Base-by-base conservation (phyloP, 2,329 filamentous ascomycete genomes). In the Tolypocladium pustulatum region DNA sequence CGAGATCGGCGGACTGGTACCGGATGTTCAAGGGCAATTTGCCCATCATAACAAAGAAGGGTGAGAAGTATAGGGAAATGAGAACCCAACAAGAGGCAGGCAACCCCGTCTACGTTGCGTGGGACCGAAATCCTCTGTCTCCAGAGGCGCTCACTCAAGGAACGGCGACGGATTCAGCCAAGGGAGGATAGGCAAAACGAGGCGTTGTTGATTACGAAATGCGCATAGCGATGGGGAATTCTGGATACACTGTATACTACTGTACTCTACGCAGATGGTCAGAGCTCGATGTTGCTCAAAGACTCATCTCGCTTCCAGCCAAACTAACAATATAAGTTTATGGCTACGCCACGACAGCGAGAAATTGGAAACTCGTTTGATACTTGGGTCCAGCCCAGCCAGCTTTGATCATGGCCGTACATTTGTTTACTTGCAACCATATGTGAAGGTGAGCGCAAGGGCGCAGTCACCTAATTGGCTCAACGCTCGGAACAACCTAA, bases 51-150 rank as follows among this genome's bases (percentile, higher is more conserved):
- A 85, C 79, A 57, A 65, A 76, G 15, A 68, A 75, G 57, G 90
- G 91, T 9, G 78, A 81, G 51, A 61, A 69, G 55, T 88, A 81
- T 71, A 82, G 90, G 60, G 66, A 76, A 57, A 60, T 73, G 62
- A 75, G 86, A 68, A 80, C 85, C 58, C 65, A 76, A 66, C 66
- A 78, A 36, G 82, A 86, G 59, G 71, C 76, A 59, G 67, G 71
- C 53, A 66, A 72, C 27, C 78, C 78, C 0, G 65, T 82, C 15
- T 73, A 77, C 49, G 73, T 83, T 51, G 72, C 81, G 27, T 81
- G 80, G 64, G 63, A 71, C 36, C 64, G 73, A n/a, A 62, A 66
- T 40, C 66, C 70, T 20, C 61, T 72, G 37, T 10, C 37, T 7
- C 37, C 17, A 25, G 51, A 40, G n/a, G 15, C 32, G 1, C 20